Evolutionary conservation across 169 alveolate species (phyloP).

Genomic region (Eimeria praecox): DNA sequence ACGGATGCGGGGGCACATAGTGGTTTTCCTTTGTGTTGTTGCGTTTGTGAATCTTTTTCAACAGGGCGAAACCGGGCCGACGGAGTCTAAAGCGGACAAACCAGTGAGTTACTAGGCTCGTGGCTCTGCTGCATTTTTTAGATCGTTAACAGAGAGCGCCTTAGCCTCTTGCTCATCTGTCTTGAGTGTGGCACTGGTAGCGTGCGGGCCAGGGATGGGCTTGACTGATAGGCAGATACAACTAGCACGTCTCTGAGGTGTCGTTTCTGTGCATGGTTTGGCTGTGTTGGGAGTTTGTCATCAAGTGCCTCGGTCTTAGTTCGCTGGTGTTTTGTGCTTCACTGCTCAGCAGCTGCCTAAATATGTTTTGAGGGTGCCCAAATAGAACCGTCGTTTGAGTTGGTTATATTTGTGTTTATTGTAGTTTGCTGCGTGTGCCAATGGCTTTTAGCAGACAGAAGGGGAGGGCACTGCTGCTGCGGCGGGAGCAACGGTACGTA

Average conservation of each 20-base stretch:
- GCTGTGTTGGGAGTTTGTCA: too few relatives aligned
- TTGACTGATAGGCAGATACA: too few relatives aligned
- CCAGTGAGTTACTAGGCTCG: background rate
- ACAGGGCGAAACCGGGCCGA: background rate
- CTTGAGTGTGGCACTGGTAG: too few relatives aligned
- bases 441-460: background rate
- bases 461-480: background rate
- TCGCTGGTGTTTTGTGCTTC: background rate
- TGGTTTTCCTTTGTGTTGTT: background rate
- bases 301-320: too few relatives aligned
- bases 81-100: too few relatives aligned
- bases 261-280: too few relatives aligned
- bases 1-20: background rate
- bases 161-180: background rate
- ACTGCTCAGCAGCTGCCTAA: too few relatives aligned
- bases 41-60: background rate
- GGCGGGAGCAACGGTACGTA: background rate
- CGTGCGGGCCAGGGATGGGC: too few relatives aligned
- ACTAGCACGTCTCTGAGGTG: too few relatives aligned
- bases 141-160: background rate
- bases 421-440: background rate
- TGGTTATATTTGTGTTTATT: too few relatives aligned
- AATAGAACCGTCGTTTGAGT: background rate
- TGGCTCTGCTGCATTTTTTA: background rate
- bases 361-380: too few relatives aligned